phyloP scores from a whole-genome alignment of 176 grass and related monocot genomes.

The Aegilops bicornis region DNA sequence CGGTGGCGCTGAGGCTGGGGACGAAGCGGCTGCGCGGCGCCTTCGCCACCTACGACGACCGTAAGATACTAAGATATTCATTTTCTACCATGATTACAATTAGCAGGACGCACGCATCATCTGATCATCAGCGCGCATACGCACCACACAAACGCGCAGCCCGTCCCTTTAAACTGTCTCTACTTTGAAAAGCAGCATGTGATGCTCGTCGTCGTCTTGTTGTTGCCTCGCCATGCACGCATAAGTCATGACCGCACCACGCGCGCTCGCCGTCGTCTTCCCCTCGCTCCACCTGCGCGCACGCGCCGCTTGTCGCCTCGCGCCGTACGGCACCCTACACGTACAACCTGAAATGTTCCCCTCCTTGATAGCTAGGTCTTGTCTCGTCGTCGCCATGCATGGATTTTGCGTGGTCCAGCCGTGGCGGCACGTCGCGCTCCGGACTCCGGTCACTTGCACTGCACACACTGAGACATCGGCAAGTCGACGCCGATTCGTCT shows the following conservation, averaged over 20 bases:
- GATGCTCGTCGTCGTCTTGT: background rate
- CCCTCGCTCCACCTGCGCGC: conserved; percentile 5
- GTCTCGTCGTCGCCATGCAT: background rate
- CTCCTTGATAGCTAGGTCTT: background rate
- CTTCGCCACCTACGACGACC: conserved; percentile 60
- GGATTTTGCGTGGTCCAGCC: background rate
- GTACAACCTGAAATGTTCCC: background rate
- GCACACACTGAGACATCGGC: background rate
- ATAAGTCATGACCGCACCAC: background rate
- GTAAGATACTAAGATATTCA: too few species aligned
- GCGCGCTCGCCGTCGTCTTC: background rate
- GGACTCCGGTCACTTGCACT: background rate
- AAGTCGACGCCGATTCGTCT: background rate
- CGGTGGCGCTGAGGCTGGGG: conserved; percentile 54
- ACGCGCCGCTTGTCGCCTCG: background rate
- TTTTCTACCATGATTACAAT: too few species aligned
- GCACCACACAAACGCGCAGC: background rate
- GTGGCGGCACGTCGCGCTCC: background rate
- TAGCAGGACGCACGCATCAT: background rate
- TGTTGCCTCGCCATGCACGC: conserved; percentile 8
- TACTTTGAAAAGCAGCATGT: background rate
- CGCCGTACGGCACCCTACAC: background rate
- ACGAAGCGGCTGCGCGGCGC: conserved; percentile 67
- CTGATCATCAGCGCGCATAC: background rate
- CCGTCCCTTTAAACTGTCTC: background rate